Conservation (phyloP, 2,329 filamentous ascomycete genomes). For the Xylariaceae sp. region DNA sequence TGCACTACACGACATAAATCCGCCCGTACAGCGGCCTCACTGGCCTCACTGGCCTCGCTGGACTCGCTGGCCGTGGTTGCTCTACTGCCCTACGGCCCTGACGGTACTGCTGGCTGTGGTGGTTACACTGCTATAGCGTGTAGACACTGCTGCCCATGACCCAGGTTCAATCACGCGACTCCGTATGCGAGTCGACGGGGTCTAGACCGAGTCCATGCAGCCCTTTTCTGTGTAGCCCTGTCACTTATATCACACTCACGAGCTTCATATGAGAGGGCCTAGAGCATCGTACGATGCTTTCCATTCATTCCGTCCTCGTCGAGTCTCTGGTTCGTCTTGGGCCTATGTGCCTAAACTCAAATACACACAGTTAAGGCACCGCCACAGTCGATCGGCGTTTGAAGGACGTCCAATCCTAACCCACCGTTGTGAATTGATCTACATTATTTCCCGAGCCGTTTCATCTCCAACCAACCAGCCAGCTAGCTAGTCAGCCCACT, state of each 20-base stretch:
- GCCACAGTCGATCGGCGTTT: constrained; percentile 2
- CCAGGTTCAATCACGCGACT: constrained; percentile 7
- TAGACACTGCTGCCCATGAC: constrained; percentile 5
- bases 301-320: background rate
- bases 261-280: background rate
- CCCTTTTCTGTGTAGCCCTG: constrained; percentile 5
- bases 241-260: constrained; percentile 4
- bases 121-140: constrained; percentile 16
- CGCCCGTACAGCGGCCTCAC: background rate
- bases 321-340: background rate
- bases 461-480: background rate
- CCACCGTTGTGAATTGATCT: constrained; percentile 1
- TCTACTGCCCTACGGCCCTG: constrained; percentile 10
- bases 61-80: constrained; percentile 1
- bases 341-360: background rate
- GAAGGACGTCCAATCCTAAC: background rate
- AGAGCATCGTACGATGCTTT: constrained; percentile 10
- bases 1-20: constrained; percentile 8
- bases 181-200: constrained; percentile 9
- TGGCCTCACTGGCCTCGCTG: too few relatives aligned
- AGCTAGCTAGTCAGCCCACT: background rate
- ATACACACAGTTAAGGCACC: background rate
- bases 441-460: background rate
- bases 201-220: constrained; percentile 26
- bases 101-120: constrained; percentile 4